A percentile compares a stretch with the other conserved stretches of the same genome.
phyloP scores from a whole-genome alignment of 2,329 filamentous ascomycete genomes.

The Piedraia hortae region DNA sequence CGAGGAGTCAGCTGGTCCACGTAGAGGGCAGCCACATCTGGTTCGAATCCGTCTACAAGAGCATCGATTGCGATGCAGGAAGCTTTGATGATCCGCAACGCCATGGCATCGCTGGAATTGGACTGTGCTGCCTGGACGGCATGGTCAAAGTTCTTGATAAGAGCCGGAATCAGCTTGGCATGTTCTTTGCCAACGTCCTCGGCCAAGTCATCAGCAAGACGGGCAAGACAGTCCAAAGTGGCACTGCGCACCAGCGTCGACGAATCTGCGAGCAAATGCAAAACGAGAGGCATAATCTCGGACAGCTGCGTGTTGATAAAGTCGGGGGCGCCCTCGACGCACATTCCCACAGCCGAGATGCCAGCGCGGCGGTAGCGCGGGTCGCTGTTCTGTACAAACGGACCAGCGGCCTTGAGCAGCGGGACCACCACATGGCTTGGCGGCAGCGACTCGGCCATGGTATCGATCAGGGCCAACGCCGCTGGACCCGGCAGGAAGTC shows the following conservation, averaged over 20 bases:
- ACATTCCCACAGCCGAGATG: conserved; percentile 76
- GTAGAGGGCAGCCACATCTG: conserved; percentile 55
- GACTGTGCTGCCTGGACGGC: conserved; percentile 32
- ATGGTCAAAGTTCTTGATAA: conserved; percentile 70
- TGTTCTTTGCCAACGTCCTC: conserved; percentile 76
- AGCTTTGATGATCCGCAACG: conserved; percentile 62
- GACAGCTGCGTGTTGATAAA: conserved; percentile 86
- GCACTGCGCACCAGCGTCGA: conserved; percentile 65
- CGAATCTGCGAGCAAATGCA: conserved; percentile 60
- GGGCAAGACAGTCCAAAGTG: conserved; percentile 62
- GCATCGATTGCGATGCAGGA: conserved; percentile 79
- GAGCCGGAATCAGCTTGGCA: conserved; percentile 51
- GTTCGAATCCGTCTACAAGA: conserved; percentile 61
- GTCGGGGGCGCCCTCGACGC: conserved; percentile 86
- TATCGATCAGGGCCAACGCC: conserved; percentile 66
- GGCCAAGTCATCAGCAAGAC: conserved; percentile 75
- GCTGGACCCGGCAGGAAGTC: conserved; percentile 64
- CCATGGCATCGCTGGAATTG: conserved; percentile 33
- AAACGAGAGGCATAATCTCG: conserved; percentile 58
- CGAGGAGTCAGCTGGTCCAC: conserved; percentile 59
- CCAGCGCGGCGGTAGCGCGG: conserved; percentile 65
- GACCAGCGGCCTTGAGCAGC: conserved; percentile 59
- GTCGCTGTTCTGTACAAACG: conserved; percentile 48
- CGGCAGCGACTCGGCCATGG: conserved; percentile 64
- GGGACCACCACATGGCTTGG: conserved; percentile 87